Percentiles rank a stretch among this genome's conserved stretches.
These are phyloP conservation scores for Pseudonitzschia delicatissima DNA, from an alignment of 108 stramenopile genomes.

Conservation along the genomic window DNA sequence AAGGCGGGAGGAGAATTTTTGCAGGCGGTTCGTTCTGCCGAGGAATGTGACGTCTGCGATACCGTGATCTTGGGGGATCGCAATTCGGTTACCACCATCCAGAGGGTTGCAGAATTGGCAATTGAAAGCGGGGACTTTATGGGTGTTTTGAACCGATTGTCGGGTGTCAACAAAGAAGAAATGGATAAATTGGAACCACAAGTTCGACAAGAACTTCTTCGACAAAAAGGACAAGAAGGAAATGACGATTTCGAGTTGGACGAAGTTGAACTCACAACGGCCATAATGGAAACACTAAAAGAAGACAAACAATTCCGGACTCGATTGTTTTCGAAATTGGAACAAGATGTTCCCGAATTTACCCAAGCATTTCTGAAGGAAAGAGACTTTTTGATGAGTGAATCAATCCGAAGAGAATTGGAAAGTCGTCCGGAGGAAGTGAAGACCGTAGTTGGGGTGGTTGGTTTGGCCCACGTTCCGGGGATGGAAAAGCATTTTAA, in stretches of 20 bases:
- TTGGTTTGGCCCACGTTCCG: conserved; percentile 34
- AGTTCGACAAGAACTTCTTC: conserved; percentile 12
- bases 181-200: conserved; percentile 21
- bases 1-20: conserved; percentile 37
- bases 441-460: conserved; percentile 30
- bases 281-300: conserved; percentile 37
- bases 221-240: conserved; percentile 1
- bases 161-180: conserved; percentile 20
- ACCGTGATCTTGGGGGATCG: conserved; percentile 36
- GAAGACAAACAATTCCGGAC: conserved; percentile 26
- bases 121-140: conserved; percentile 24
- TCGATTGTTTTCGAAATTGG: conserved; percentile 30
- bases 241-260: conserved; percentile 13
- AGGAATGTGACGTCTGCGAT: conserved; percentile 7
- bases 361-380: conserved; percentile 37
- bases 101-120: conserved; percentile 30
- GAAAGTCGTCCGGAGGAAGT: background rate
- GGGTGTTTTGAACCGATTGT: conserved; percentile 11
- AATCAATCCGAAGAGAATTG: conserved; percentile 27
- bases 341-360: conserved; percentile 39
- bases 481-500: conserved; percentile 28
- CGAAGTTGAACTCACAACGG: conserved; percentile 17
- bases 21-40: conserved; percentile 25
- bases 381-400: conserved; percentile 39
- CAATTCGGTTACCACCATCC: conserved; percentile 27